Evolutionary conservation across 306 rosid genomes (phyloP), one percentile per base, ranked within the genome.

Genomic region (Ceratonia siliqua): DNA sequence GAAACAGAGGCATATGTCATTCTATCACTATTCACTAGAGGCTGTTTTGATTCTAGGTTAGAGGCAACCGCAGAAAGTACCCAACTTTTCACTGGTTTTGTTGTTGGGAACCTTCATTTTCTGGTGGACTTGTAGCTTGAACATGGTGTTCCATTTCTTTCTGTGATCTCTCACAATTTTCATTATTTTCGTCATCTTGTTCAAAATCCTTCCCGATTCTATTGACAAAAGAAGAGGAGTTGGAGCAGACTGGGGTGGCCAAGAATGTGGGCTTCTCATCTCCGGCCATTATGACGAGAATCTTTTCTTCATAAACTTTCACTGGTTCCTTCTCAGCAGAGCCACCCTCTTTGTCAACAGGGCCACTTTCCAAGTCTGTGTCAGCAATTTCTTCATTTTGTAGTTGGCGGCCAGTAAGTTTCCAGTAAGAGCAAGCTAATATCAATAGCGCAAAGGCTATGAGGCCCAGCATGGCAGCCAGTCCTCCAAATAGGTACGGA

Each of bases 221-320:
- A 3, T 36, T 59, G 1, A 30, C 67, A 59, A 84, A 63, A 28
- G 75, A 13, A 1, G 71, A 38, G 18, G 25, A 53, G 28, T 77
- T 82, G 21, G 82, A 30, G n/a, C 55, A 36, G 1, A 78, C 79
- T 5, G 92, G 96, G 14, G 87, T 86, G 78, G 98, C 98, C 80
- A 94, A 86, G 80, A 76, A 90, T 0, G 92, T 87, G 48, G 98
- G 96, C 5, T 33, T 81, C n/a, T 83, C 66, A 13, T 91, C 85
- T 28, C 97, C 97, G 0, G 98, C 96, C 97, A 94, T 90, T 8
- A 91, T 84, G 50, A 94, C 98, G 74, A 94, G 65, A 45, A 90
- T 7, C 53, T 86, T 88, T 48, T 91, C 91, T 32, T 90, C 88
- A 2, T 65, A 82, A 33, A 74, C 82, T 76, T 77, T 81, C 18